These are phyloP conservation scores for Ceriops zippeliana DNA, from an alignment of 345 rosid species.

Conservation along the genomic window DNA sequence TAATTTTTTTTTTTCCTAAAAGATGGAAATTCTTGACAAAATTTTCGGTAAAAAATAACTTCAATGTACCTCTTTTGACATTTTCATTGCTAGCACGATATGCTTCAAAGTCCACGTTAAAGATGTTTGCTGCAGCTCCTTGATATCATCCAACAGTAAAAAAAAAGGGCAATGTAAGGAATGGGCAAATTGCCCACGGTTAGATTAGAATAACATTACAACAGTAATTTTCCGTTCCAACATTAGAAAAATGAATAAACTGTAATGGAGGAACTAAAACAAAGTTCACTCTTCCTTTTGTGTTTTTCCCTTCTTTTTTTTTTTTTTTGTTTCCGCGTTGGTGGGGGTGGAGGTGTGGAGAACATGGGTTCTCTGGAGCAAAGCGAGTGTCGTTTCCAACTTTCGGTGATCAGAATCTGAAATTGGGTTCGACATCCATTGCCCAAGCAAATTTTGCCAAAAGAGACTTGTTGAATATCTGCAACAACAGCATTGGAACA, in stretches of 20 bases:
- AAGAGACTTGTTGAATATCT: constrained; percentile 92
- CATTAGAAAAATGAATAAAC: constrained; percentile 13
- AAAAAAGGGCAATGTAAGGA: background rate
- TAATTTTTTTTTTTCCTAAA: too few relatives aligned
- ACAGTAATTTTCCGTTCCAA: constrained; percentile 15
- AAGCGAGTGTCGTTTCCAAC: background rate
- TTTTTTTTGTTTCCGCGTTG: background rate
- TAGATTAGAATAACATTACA: constrained; percentile 30
- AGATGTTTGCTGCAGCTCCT: constrained; percentile 5
- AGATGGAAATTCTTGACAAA: too few relatives aligned
- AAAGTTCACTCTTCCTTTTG: background rate
- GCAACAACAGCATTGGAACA: constrained; percentile 13
- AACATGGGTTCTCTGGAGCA: background rate
- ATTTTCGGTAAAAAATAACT: too few relatives aligned
- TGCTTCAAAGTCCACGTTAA: constrained; percentile 6
- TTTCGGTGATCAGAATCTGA: constrained; percentile 64
- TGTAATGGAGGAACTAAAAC: constrained; percentile 12
- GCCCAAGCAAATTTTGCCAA: constrained; percentile 94
- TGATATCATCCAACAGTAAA: constrained; percentile 5
- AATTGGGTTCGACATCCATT: constrained; percentile 88
- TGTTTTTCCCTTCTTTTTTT: background rate
- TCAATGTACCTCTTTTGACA: too few relatives aligned
- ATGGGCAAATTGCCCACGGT: constrained; percentile 21
- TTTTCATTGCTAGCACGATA: background rate
- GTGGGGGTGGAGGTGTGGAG: background rate